Percentiles rank a stretch among this genome's conserved stretches.
phyloP scores from a whole-genome alignment of 208 protist species.

The Sergeia podlipaevii region DNA sequence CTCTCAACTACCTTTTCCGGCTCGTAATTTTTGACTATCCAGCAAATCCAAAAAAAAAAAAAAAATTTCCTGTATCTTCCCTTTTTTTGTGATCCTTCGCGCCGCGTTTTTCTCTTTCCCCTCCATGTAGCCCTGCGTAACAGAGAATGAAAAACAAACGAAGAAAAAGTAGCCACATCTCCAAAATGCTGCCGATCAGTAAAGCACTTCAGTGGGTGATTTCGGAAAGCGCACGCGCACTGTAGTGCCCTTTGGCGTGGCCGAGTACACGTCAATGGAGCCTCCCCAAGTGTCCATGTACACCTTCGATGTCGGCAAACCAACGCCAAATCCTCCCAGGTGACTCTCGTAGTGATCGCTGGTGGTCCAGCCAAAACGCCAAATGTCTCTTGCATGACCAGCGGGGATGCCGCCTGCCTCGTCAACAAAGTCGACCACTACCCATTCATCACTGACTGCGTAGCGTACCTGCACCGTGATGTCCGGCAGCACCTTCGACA shows the following conservation, averaged over 20 bases:
- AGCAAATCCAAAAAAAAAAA: too few relatives aligned
- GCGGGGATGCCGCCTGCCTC: slow-evolving; percentile 51
- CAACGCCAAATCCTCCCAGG: slow-evolving; percentile 79
- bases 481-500: slow-evolving; percentile 12
- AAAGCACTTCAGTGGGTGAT: slow-evolving; percentile 54
- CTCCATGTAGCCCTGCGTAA: too few relatives aligned
- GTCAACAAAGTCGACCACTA: slow-evolving; percentile 77
- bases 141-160: too few relatives aligned
- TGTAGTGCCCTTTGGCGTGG: slow-evolving; percentile 36
- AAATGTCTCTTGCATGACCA: slow-evolving; percentile 46
- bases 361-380: slow-evolving; percentile 88
- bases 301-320: slow-evolving; percentile 77
- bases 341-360: slow-evolving; percentile 52
- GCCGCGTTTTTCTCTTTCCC: too few relatives aligned
- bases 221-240: slow-evolving; percentile 83
- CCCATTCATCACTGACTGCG: slow-evolving; percentile 44
- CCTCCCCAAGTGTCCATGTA: slow-evolving; percentile 86
- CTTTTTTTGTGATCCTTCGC: too few relatives aligned
- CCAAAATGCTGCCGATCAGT: too few relatives aligned
- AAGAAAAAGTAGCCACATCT: background rate
- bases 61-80: too few relatives aligned
- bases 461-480: slow-evolving; percentile 44
- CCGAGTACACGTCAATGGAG: slow-evolving; percentile 67
- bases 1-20: too few relatives aligned
- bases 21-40: too few relatives aligned